Base-by-base conservation (phyloP, 75 land plant species). In the Gnetum montanum region DNA sequence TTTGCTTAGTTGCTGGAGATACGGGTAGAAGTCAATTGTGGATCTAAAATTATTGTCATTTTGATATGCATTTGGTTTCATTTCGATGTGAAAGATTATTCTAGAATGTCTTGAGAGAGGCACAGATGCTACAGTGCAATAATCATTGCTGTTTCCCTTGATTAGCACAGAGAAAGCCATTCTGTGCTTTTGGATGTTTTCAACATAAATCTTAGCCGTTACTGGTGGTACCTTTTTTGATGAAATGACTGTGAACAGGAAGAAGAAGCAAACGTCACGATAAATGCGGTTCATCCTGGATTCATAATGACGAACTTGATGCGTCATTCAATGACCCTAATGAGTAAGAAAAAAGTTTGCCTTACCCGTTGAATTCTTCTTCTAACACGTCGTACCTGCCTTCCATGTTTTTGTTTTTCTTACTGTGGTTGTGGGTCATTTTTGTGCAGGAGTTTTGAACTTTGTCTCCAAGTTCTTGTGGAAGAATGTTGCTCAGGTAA, bases 221-320 rank as follows among this genome's bases (percentile, higher is more conserved):
- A n/a, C n/a, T n/a, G n/a, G n/a, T n/a, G 8, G 38, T 36, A 10
- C 6, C 38, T 36, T 10, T 36, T 36, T 46, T 46, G 13, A 6
- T 46, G 23, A 22, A 16, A 6, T 52, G 31, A 13, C 6, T 30
- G n/a, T 59, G 52, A n/a, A n/a, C 70, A 80, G 83, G 65, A 63
- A 19, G 71, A 67, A 34, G 78, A 70, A 4, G 81, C 66, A 22
- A 71, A 80, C 46, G 61, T 80, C 15, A 80, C 75, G 2, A 72
- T 45, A 35, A 80, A 80, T 50, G 50, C 80, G 23, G 70, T 76
- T 36, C 80, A 80, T 61, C 83, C 83, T 18, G 83, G 83, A 4
- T 25, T 67, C 16, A 76, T 80, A 10, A 71, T 66, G 75, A 80
- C 84, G 35, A 79, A 75, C 34, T 62, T 79, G 40, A 70, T 75